Base-by-base conservation (phyloP, 257 asterid species). In the Cruciata laevipes region DNA sequence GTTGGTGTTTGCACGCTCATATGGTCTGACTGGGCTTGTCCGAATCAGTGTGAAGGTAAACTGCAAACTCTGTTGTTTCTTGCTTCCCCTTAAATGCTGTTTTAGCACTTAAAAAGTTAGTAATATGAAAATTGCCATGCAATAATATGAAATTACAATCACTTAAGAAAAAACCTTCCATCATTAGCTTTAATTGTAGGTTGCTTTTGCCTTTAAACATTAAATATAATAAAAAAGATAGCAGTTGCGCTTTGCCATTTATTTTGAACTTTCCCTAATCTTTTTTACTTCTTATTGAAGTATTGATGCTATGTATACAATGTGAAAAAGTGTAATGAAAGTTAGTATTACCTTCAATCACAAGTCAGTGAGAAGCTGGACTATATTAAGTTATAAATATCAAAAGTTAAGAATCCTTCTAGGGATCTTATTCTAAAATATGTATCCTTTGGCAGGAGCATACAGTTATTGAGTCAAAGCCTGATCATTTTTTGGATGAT, bases 401-500 rank as follows among this genome's bases (percentile, higher is more conserved):
- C 6, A 49, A 33, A n/a, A n/a, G n/a, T 49, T 59, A 13, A 14
- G 38, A 23, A 40, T 33, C 47, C 56, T 14, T 59, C 5, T 35
- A n/a, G 9, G 17, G 27, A 16, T 61, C 9, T 7, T 35, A 21
- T 27, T 60, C 16, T 32, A 21, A n/a, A 70, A 70, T 70, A 44
- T 69, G 60, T 24, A 74, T 74, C 79, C 75, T 57, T 68, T 40
- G 70, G 70, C 83, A 94, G 99, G 96, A 94, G 84, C 99, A 94
- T 80, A 79, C 96, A 38, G 99, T 94, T 65, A 77, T 88, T 66
- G 99, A 94, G 69, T 87, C 97, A 68, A 94, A 94, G 84, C 99
- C 99, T 18, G 99, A 94, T 69, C 96, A 94, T 70, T 90, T 90
- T 78, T 79, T 91, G 76, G 99, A 94, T 61, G 96, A 88, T 73